Conservation (phyloP, 179 eudicot species). For the Vitellaria paradoxa region DNA sequence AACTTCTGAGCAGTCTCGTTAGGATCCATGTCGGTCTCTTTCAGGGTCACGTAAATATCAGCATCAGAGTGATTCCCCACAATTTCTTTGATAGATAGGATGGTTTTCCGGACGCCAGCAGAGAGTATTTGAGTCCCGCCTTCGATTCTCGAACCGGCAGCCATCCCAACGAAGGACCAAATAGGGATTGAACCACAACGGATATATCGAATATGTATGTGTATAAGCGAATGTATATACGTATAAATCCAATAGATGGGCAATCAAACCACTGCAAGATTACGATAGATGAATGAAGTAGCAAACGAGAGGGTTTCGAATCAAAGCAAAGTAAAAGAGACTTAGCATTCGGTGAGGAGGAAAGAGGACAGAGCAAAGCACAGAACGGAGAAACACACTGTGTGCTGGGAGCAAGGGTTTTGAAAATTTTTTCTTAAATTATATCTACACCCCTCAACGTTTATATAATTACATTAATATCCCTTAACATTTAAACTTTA, state of each 20-base stretch:
- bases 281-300: not conserved
- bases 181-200: slow-evolving; percentile 1
- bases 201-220: slow-evolving; percentile 18
- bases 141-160: slow-evolving; percentile 40
- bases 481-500: not conserved
- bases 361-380: slow-evolving; percentile 2
- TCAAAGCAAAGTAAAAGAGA: slow-evolving; percentile 6
- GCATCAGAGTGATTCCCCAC: slow-evolving; percentile 70
- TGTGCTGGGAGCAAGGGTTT: slow-evolving; percentile 30
- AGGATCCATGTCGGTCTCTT: slow-evolving; percentile 73
- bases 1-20: slow-evolving; percentile 69
- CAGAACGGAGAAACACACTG: slow-evolving; percentile 7
- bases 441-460: too few species aligned
- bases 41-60: slow-evolving; percentile 65
- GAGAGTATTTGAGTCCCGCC: slow-evolving; percentile 46
- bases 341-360: slow-evolving; percentile 3
- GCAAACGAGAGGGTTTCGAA: not conserved
- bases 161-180: slow-evolving; percentile 35
- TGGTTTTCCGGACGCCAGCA: slow-evolving; percentile 43
- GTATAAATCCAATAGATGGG: not conserved
- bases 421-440: slow-evolving; percentile 10
- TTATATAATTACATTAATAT: not conserved
- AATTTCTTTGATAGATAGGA: slow-evolving; percentile 62
- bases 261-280: not conserved
- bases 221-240: slow-evolving; percentile 20